Conservation (phyloP, 163 green algal genomes). For the Coccomyxa subellipsoidea region DNA sequence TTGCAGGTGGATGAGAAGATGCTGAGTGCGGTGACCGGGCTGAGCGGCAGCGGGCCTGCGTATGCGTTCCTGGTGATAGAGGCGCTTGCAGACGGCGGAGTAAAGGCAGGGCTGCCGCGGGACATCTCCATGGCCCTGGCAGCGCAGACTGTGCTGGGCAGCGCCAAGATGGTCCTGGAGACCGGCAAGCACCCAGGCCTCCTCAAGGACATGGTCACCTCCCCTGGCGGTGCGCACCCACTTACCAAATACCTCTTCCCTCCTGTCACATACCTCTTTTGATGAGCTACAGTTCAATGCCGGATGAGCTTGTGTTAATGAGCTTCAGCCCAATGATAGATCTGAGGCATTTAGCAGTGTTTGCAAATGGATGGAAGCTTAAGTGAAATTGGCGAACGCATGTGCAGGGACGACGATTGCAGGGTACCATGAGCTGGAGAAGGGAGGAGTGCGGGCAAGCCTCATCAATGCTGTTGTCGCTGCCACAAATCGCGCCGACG, state of each 20-base stretch:
- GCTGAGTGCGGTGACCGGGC: constrained; percentile 89
- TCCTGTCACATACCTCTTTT: neutral
- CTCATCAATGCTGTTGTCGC: constrained; percentile 92
- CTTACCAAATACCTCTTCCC: no score
- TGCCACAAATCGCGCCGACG: constrained; percentile 74
- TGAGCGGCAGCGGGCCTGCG: constrained; percentile 89
- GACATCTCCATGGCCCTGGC: constrained; percentile 85
- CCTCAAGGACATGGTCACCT: constrained; percentile 76
- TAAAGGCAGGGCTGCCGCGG: constrained; percentile 83
- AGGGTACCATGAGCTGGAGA: constrained; percentile 90
- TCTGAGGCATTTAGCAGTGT: neutral
- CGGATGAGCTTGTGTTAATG: neutral
- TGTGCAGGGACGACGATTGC: constrained; percentile 90
- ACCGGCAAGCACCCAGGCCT: constrained; percentile 89
- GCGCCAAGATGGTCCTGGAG: constrained; percentile 96
- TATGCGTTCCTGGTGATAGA: constrained; percentile 98
- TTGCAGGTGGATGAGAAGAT: constrained; percentile 82
- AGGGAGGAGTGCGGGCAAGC: constrained; percentile 66
- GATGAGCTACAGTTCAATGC: neutral
- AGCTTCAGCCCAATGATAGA: neutral
- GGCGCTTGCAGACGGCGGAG: constrained; percentile 92
- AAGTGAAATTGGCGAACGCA: neutral
- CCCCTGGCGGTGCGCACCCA: constrained; percentile 41
- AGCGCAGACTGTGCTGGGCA: constrained; percentile 88
- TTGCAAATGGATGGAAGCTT: neutral